Evolutionary conservation across 495 filamentous ascomycete genomes (phyloP).

Genomic region (Cenococcum geophilum): DNA sequence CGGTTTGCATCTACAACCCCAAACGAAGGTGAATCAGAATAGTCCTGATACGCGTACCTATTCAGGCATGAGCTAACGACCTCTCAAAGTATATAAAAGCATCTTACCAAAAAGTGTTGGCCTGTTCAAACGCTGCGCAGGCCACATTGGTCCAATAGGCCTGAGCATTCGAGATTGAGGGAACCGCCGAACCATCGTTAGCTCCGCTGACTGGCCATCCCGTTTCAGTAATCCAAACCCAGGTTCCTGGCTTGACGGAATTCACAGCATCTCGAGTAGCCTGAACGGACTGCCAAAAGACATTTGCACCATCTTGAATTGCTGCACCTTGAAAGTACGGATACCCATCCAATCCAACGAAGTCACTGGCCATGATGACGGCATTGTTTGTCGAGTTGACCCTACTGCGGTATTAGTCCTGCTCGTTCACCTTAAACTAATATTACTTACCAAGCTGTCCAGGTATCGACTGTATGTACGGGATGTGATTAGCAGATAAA

Average conservation of each 20-base stretch:
- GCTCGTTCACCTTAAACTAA: not conserved
- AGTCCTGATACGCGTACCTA: conserved; percentile 37
- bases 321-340: conserved; percentile 28
- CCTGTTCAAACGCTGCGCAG: conserved; percentile 26
- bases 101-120: conserved; percentile 28
- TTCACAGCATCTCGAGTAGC: conserved; percentile 26
- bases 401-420: conserved; percentile 7
- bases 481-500: too few species aligned
- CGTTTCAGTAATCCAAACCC: conserved; percentile 34
- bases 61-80: not conserved
- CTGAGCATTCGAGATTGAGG: conserved; percentile 33
- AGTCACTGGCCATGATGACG: conserved; percentile 30
- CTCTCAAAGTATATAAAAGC: not conserved
- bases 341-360: conserved; percentile 29
- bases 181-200: conserved; percentile 23
- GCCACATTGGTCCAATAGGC: conserved; percentile 33
- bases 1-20: conserved; percentile 20
- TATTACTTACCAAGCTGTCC: too few species aligned
- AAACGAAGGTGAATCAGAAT: conserved; percentile 19
- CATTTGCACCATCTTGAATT: conserved; percentile 13
- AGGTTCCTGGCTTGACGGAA: conserved; percentile 27
- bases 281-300: conserved; percentile 26
- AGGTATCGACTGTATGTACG: too few species aligned
- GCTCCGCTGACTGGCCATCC: conserved; percentile 28
- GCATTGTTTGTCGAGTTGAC: conserved; percentile 27